Evolutionary conservation across 805 yeast genomes (phyloP).

Genomic region (Kuraishia floccosa): DNA sequence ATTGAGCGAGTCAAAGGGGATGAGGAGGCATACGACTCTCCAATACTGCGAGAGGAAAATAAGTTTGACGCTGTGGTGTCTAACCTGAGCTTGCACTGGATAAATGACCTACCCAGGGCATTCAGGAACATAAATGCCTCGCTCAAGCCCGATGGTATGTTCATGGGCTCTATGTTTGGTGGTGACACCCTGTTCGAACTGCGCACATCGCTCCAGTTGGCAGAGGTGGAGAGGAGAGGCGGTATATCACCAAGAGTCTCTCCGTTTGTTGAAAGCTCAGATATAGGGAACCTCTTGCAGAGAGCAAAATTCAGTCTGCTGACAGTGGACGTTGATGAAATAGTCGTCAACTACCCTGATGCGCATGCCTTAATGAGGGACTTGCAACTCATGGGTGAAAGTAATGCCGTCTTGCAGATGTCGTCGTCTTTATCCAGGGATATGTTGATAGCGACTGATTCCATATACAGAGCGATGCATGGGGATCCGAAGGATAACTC

Average conservation of each 20-base stretch:
- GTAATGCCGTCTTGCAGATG: conserved; percentile 37
- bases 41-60: conserved; percentile 23
- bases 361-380: conserved; percentile 57
- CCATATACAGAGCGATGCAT: conserved; percentile 61
- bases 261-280: conserved; percentile 70
- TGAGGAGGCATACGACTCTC: conserved; percentile 49
- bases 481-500: conserved; percentile 41
- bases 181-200: conserved; percentile 81
- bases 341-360: conserved; percentile 70
- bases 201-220: conserved; percentile 69
- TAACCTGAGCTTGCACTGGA: conserved; percentile 73
- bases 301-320: conserved; percentile 70
- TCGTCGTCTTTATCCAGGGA: conserved; percentile 42
- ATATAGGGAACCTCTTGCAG: conserved; percentile 62
- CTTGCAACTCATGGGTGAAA: conserved; percentile 76
- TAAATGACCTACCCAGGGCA: conserved; percentile 68
- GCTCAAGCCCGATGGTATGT: conserved; percentile 70
- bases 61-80: conserved; percentile 62
- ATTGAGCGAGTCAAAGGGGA: conserved; percentile 47
- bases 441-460: conserved; percentile 62
- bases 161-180: conserved; percentile 72
- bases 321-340: conserved; percentile 78
- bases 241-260: conserved; percentile 75
- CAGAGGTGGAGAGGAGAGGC: conserved; percentile 71
- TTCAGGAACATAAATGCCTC: conserved; percentile 43